Base-by-base conservation (phyloP, 164 flowering plant genomes). In the Magnolia sinica region DNA sequence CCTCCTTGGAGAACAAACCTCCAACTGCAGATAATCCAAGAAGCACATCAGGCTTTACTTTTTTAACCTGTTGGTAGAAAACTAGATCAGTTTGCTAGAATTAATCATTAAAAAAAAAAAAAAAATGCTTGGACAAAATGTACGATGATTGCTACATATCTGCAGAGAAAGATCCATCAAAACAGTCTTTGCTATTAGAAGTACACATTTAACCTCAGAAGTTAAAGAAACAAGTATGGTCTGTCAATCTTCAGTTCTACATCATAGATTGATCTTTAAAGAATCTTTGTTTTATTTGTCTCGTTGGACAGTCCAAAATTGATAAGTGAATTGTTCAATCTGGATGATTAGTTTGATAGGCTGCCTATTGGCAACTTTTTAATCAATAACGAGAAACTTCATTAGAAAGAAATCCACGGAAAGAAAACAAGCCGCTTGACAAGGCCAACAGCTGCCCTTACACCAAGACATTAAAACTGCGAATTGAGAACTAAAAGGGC, bases 1-100 rank as follows among this genome's bases (percentile, higher is more conserved):
- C 97, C 97, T 96, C 98, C 77, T 86, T 89, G 11, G 97, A 90
- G 84, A 96, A 96, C 83, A 96, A 82, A 27, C 99, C 97, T 23
- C 99, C 99, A 71, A 91, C 96, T 16, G 98, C 99, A 76, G 99
- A 96, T 82, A 96, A 84, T 67, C 99, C 99, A 73, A 96, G 94
- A 75, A 96, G 97, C 55, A 96, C 99, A 87, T 96, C 98, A 80
- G 99, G 99, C 82, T 94, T 92, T 76, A 96, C 94, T 85, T 87
- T 85, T 64, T 78, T 83, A 68, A 96, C 97, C 99, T 95, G 85
- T 82, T 70, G 49, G 76, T 67, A 78, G 5, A 68, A 0, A 68
- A 73, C 3, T 49, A 74, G 52, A 37, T 63, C 27, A 74, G 61
- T 49, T 5, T 68, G 18, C 61, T 16, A 55, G 61, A 55, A 55